A percentile compares a stretch with the other conserved stretches of the same genome.
These are phyloP conservation scores for Hibiscus mutabilis DNA, from an alignment of 345 rosid species.

Conservation along the genomic window DNA sequence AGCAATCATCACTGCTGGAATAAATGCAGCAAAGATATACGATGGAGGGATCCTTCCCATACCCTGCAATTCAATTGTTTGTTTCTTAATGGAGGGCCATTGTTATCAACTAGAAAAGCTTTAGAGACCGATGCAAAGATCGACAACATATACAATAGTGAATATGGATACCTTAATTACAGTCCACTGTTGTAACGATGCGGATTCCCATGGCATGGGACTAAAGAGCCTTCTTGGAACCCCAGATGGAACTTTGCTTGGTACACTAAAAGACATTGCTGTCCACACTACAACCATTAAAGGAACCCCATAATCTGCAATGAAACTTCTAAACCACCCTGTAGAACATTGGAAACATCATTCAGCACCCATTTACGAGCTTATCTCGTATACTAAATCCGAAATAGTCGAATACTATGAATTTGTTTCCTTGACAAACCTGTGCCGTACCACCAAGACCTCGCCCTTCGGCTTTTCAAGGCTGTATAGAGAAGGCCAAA, in stretches of 20 bases:
- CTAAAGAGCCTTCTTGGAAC: slow-evolving; percentile 73
- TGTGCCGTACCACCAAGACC: slow-evolving; percentile 68
- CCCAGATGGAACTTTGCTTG: slow-evolving; percentile 52
- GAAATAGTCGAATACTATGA: neutral
- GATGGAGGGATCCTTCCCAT: slow-evolving; percentile 54
- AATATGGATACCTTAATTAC: slow-evolving; percentile 41
- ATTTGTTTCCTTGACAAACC: slow-evolving; percentile 28
- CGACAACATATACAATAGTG: neutral
- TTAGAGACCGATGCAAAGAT: neutral
- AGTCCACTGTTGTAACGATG: slow-evolving; percentile 52
- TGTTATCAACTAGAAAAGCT: neutral
- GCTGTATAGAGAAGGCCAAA: slow-evolving; percentile 58
- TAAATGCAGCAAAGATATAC: slow-evolving; percentile 54
- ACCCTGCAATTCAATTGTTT: slow-evolving; percentile 31
- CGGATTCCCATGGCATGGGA: slow-evolving; percentile 31
- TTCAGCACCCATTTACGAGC: neutral
- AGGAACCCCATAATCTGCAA: slow-evolving; percentile 85
- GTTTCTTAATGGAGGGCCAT: neutral
- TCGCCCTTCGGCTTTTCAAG: slow-evolving; percentile 62
- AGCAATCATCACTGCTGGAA: slow-evolving; percentile 79
- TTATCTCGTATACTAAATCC: neutral
- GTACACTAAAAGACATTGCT: slow-evolving; percentile 42
- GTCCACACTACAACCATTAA: slow-evolving; percentile 79
- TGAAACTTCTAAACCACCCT: slow-evolving; percentile 60
- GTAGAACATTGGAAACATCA: neutral